These are phyloP conservation scores for Asterella californica DNA, from an alignment of 225 moss, liverwort and hornwort species.

Conservation along the genomic window DNA sequence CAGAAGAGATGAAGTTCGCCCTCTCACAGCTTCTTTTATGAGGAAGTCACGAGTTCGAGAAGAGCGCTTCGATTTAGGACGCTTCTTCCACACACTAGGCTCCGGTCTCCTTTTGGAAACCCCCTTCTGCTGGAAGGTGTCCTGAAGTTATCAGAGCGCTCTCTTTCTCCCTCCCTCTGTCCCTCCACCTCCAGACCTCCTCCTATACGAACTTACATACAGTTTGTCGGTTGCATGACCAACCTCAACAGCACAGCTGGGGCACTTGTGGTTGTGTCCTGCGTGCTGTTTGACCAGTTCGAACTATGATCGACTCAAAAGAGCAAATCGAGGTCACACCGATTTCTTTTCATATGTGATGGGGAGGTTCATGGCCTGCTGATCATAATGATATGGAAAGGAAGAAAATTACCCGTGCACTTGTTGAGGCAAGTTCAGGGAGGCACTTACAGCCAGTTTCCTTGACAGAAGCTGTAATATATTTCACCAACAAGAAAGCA, in stretches of 20 bases:
- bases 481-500: too few relatives aligned
- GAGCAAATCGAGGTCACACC: too few relatives aligned
- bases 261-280: neutral
- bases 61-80: conserved; percentile 2
- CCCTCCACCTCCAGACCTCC: neutral
- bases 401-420: too few relatives aligned
- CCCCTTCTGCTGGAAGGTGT: neutral
- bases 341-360: too few relatives aligned
- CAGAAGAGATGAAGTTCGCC: neutral
- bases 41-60: conserved; percentile 1
- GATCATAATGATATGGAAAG: too few relatives aligned
- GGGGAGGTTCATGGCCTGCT: too few relatives aligned
- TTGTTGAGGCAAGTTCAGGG: too few relatives aligned
- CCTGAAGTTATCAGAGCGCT: neutral
- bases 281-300: neutral
- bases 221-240: neutral
- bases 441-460: too few relatives aligned
- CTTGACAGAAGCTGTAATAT: too few relatives aligned
- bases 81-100: neutral
- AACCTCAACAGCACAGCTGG: neutral
- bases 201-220: too few relatives aligned
- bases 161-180: neutral
- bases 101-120: neutral
- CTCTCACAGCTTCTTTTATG: neutral
- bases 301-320: neutral